Evolutionary conservation across 768 basidiomycete genomes (phyloP), one percentile per base, ranked within the genome.

Genomic region (Suillus ampliporus): DNA sequence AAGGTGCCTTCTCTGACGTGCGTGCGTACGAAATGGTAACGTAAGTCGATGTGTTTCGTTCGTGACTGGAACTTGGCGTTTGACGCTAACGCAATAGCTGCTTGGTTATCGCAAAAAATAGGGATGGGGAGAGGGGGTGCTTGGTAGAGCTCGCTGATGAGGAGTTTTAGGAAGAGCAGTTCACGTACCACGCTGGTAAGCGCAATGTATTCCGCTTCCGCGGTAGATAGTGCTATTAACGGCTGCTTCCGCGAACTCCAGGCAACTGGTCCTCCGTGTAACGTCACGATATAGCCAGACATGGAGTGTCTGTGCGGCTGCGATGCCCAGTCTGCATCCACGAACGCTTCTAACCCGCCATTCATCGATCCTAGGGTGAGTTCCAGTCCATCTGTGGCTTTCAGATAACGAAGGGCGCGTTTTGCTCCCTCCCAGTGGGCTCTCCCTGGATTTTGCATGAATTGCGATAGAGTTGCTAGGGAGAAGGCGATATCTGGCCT

Each of bases 201-300:
- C 0, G 69, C 68, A 50, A 72, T 71, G 59, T 72, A 72, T 51
- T 77, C 74, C 10, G 73, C 72, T 63, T 73, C 70, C 0, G 59
- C 60, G 2, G 72, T 72, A 9, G 73, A 74, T 9, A 74, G 61
- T 1, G 70, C 69, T 10, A 69, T 67, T 14, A 67, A 58, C 0
- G 69, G 58, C 54, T 76, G 74, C 47, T 69, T 68, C 35, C 62
- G 66, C 10, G 68, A 67, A 8, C 57, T 31, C 57, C 57, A 58
- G 1, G 26, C 40, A 0, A 58, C 21, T 0, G 66, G 51, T 0
- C 67, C 67, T 3, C 65, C 68, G 5, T 65, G 65, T 4, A 71
- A 10, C 28, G 65, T 60, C 40, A 70, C 65, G 5, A 71, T 61
- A 57, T 67, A 73, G 1, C 72, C 76, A 2, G 68, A 72, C 8